A percentile compares a stretch with the other conserved stretches of the same genome.
Evolutionary conservation across 78 protist genomes (phyloP).

Genomic region (Bodo saltans): DNA sequence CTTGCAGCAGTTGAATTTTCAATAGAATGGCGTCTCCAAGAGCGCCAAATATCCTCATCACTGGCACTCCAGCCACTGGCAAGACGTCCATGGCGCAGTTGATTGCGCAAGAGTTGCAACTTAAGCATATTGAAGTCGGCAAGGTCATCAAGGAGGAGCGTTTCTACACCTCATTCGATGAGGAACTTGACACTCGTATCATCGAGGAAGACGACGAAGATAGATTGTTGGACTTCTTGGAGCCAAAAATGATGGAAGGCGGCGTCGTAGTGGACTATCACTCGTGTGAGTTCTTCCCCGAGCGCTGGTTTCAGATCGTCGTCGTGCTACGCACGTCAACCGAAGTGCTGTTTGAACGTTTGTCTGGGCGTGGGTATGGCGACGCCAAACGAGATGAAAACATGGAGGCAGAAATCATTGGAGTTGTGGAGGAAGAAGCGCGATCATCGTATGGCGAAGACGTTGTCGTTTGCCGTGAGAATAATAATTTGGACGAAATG

Average conservation of each 20-base stretch:
- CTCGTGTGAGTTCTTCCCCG: slow-evolving; percentile 80
- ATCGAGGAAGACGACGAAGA: slow-evolving; percentile 78
- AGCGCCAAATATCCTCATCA: slow-evolving; percentile 52
- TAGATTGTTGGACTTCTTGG: slow-evolving; percentile 49
- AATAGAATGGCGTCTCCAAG: too few species aligned
- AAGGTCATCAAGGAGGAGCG: slow-evolving; percentile 58
- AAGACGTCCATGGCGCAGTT: slow-evolving; percentile 37
- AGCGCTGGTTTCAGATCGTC: slow-evolving; percentile 85
- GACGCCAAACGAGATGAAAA: slow-evolving; percentile 67
- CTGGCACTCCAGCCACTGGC: slow-evolving; percentile 59
- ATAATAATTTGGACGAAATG: slow-evolving; percentile 47
- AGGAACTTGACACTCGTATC: slow-evolving; percentile 57
- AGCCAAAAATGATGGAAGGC: slow-evolving; percentile 34
- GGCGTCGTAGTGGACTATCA: slow-evolving; percentile 80
- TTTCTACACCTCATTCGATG: slow-evolving; percentile 71
- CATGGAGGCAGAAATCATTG: slow-evolving; percentile 81
- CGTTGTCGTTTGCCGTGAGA: slow-evolving; percentile 1
- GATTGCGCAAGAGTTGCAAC: slow-evolving; percentile 16
- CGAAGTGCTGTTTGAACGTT: slow-evolving; percentile 54
- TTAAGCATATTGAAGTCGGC: slow-evolving; percentile 58
- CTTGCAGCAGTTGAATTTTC: too few species aligned
- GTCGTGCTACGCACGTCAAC: slow-evolving; percentile 71
- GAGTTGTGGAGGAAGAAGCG: slow-evolving; percentile 79
- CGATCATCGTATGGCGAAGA: slow-evolving; percentile 39
- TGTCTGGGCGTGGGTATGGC: slow-evolving; percentile 55